phyloP scores from a whole-genome alignment of 2,329 filamentous ascomycete species.

The Biscogniauxia marginata region DNA sequence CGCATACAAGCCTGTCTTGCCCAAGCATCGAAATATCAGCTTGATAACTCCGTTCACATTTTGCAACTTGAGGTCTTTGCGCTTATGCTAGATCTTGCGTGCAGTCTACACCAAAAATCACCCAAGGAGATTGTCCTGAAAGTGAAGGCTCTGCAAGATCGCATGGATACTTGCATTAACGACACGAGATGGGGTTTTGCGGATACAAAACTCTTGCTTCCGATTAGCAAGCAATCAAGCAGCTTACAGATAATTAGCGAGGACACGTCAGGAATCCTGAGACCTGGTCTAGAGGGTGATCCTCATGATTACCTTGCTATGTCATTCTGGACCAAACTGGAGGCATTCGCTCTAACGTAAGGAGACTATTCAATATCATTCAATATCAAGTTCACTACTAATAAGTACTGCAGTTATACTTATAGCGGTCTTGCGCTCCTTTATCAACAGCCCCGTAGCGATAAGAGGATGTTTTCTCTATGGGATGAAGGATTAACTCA shows the following conservation, averaged over 20 bases:
- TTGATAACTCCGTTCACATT: constrained; percentile 61
- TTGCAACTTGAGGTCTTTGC: constrained; percentile 66
- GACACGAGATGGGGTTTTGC: constrained; percentile 45
- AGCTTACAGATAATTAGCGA: constrained; percentile 52
- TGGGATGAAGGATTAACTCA: constrained; percentile 40
- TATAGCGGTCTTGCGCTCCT: constrained; percentile 50
- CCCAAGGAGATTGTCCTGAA: constrained; percentile 58
- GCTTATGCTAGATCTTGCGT: constrained; percentile 67
- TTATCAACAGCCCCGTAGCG: constrained; percentile 38
- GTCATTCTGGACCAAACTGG: constrained; percentile 59
- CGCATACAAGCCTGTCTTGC: constrained; percentile 72
- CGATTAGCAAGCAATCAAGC: constrained; percentile 51
- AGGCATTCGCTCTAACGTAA: constrained; percentile 56
- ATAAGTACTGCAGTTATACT: constrained; percentile 43
- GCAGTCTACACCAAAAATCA: constrained; percentile 63
- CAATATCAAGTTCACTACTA: neutral
- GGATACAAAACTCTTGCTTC: constrained; percentile 52
- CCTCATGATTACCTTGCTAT: constrained; percentile 56
- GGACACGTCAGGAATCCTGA: constrained; percentile 56
- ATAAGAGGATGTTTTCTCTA: constrained; percentile 37
- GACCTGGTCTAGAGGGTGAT: constrained; percentile 43
- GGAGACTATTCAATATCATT: constrained; percentile 21
- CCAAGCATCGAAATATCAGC: constrained; percentile 69
- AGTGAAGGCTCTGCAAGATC: constrained; percentile 58
- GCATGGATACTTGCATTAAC: constrained; percentile 55